Evolutionary conservation across 2,329 filamentous ascomycete species (phyloP), one percentile per base, ranked within the genome.

Genomic region (Phoma herbarum): DNA sequence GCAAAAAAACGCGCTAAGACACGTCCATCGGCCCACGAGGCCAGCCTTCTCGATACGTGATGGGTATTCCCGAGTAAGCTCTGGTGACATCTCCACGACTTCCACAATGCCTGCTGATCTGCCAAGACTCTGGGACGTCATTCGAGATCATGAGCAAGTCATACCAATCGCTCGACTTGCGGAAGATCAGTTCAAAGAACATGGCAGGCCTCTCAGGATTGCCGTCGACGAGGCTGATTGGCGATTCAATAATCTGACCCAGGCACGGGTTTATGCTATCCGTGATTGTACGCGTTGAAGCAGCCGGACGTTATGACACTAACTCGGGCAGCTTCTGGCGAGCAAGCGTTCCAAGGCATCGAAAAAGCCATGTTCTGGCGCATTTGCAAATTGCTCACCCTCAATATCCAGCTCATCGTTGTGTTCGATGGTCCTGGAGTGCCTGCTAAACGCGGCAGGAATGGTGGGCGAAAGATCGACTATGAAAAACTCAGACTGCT

Each of bases 341-440:
- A 73, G 52, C 66, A 63, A 4, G 75, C 73, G 5, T 78, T 74
- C 23, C 79, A 79, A 59, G 78, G 78, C 4, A 72, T 79, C 12
- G 79, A 80, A 59, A 81, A 79, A 53, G 60, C 64, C 3, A 78
- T 80, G 45, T 71, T 81, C 29, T 78, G 71, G 61, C 74, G 77
- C 7, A 71, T 84, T 59, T 68, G 81, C 47, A 77, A 79, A 4
- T 76, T 85, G 1, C 74, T 84, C 25, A 78, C 78, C 20, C 75
- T 83, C 6, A 79, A 84, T 16, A 81, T 87, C 6, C 78, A 84
- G 39, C 75, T 83, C 1, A 63, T 86, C 7, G 85, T 86, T 55
- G 80, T 87, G 3, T 85, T 84, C 60, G 85, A 86, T 56, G 84
- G 84, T 0, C 75, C 81, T 10, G 77, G 80, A 16, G 80, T 73